Percentiles rank a stretch among this genome's conserved stretches.
Conservation (phyloP, 768 basidiomycete genomes). For the Phaeotremella fagi region DNA sequence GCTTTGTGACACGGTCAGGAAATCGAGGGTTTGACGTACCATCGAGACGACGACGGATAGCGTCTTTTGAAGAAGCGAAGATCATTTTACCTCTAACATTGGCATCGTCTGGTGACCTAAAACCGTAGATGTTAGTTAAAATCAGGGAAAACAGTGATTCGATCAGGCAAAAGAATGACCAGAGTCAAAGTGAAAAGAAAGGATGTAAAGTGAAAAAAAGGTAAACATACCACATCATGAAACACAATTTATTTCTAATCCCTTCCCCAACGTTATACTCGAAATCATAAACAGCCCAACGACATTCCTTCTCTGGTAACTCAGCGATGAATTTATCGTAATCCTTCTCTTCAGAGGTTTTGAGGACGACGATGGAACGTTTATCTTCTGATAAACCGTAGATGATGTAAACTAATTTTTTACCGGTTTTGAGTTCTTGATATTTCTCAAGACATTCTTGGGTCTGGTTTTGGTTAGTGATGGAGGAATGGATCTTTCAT, state of each 20-base stretch:
- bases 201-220: background rate
- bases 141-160: background rate
- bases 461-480: conserved; percentile 49
- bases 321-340: conserved; percentile 72
- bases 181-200: background rate
- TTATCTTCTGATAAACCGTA: conserved; percentile 59
- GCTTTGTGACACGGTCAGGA: background rate
- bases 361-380: conserved; percentile 65
- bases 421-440: conserved; percentile 69
- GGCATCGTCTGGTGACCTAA: conserved; percentile 79
- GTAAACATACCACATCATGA: conserved; percentile 72
- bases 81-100: conserved; percentile 92
- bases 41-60: conserved; percentile 64
- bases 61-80: conserved; percentile 79
- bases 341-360: conserved; percentile 54
- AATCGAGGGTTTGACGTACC: conserved; percentile 51
- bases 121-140: too few relatives aligned
- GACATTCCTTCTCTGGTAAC: conserved; percentile 68
- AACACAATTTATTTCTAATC: conserved; percentile 78
- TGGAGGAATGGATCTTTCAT: background rate
- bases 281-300: conserved; percentile 92
- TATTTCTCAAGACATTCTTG: conserved; percentile 62
- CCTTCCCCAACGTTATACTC: conserved; percentile 69
- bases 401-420: conserved; percentile 77
- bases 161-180: background rate